phyloP scores from a whole-genome alignment of 169 alveolate genomes.

The Cryptosporidium parvum region DNA sequence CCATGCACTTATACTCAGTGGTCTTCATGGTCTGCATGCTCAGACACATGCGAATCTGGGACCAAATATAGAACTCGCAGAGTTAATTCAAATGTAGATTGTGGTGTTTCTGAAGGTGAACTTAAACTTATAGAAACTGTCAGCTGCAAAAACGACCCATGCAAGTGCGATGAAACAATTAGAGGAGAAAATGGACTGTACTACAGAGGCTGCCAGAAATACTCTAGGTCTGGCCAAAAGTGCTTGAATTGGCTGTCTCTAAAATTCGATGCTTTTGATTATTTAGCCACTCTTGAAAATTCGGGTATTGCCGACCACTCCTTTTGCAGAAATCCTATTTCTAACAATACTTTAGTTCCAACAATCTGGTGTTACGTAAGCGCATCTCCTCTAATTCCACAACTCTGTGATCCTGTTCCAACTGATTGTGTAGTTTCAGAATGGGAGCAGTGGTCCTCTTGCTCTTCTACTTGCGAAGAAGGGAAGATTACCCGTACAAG shows the following conservation, averaged over 20 bases:
- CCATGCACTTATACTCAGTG: slow-evolving; percentile 30
- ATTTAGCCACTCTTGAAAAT: slow-evolving; percentile 65
- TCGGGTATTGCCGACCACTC: slow-evolving; percentile 65
- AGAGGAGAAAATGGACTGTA: slow-evolving; percentile 45
- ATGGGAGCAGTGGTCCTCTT: slow-evolving; percentile 80
- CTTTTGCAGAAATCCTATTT: slow-evolving; percentile 72
- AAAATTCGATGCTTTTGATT: slow-evolving; percentile 58
- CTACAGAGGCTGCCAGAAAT: slow-evolving; percentile 71
- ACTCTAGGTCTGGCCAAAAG: slow-evolving; percentile 56
- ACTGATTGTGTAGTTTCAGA: slow-evolving; percentile 79
- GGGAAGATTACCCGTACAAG: slow-evolving; percentile 77
- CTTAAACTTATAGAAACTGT: slow-evolving; percentile 3
- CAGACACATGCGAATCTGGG: slow-evolving; percentile 56
- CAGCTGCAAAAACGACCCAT: slow-evolving; percentile 13
- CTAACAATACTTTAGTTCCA: slow-evolving; percentile 61
- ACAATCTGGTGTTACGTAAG: slow-evolving; percentile 74
- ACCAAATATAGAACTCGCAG: slow-evolving; percentile 61
- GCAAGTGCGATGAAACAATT: slow-evolving; percentile 31
- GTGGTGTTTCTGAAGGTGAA: not conserved
- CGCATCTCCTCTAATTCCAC: slow-evolving; percentile 40
- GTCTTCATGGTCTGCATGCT: slow-evolving; percentile 53
- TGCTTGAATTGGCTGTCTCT: slow-evolving; percentile 50
- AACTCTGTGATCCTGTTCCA: slow-evolving; percentile 77
- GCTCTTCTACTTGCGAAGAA: slow-evolving; percentile 79
- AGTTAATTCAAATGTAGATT: slow-evolving; percentile 14